A percentile compares a stretch with the other conserved stretches of the same genome.
phyloP scores from a whole-genome alignment of 208 protist genomes.

The Trypanosoma conorhini region DNA sequence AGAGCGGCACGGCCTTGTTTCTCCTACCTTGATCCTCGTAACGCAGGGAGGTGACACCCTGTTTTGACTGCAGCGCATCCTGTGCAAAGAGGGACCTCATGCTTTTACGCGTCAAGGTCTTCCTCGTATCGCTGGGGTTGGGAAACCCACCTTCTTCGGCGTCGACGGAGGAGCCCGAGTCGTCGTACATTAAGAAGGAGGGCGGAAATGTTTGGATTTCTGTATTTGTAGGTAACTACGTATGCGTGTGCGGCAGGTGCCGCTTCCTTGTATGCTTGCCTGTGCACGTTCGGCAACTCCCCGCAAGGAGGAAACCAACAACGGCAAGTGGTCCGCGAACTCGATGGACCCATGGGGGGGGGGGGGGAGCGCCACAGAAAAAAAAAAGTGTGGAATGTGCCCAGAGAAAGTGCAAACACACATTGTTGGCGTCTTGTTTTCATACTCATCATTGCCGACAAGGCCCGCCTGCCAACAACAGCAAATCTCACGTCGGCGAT shows the following conservation, averaged over 20 bases:
- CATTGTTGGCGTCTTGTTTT: neutral
- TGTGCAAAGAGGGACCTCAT: conserved; percentile 35
- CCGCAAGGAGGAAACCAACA: too few relatives aligned
- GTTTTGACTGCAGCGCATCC: conserved; percentile 28
- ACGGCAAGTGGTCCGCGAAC: too few relatives aligned
- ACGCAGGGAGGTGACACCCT: conserved; percentile 27
- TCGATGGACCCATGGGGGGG: too few relatives aligned
- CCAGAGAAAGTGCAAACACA: neutral
- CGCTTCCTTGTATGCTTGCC: neutral
- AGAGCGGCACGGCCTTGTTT: conserved; percentile 6
- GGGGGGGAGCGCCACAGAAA: neutral
- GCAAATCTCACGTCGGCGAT: neutral
- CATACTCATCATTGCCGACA: neutral
- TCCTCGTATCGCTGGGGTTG: neutral
- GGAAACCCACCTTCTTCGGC: neutral
- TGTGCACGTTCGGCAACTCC: neutral
- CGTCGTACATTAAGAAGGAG: conserved; percentile 16
- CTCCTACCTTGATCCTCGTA: conserved; percentile 12
- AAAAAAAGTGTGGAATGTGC: neutral
- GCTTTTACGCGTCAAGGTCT: conserved; percentile 1
- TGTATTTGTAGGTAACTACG: neutral
- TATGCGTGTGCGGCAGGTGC: neutral
- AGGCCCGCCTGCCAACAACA: neutral
- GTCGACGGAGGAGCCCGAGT: conserved; percentile 18
- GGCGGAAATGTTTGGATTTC: too few relatives aligned